Conservation (phyloP, 495 filamentous ascomycete genomes). For the Lasiosphaeria ovina region DNA sequence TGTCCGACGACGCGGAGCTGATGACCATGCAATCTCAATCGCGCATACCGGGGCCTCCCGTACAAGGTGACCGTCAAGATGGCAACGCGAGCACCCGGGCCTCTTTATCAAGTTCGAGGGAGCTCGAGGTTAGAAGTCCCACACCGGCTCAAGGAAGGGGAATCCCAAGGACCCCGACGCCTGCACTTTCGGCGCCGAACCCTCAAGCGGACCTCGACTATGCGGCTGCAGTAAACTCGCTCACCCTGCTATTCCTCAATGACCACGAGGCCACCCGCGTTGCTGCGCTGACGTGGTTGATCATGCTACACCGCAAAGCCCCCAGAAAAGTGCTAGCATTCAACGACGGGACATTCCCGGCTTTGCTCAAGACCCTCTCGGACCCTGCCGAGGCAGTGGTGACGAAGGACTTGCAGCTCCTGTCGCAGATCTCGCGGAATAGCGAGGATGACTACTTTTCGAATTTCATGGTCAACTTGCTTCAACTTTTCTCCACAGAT, state of each 20-base stretch:
- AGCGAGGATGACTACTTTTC: constrained; percentile 97
- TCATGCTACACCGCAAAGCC: constrained; percentile 95
- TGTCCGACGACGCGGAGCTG: constrained; percentile 70
- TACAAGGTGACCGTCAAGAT: constrained; percentile 52
- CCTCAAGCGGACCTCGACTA: constrained; percentile 83
- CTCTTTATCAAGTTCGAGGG: constrained; percentile 54
- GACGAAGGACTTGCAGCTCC: constrained; percentile 87
- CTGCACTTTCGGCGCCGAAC: constrained; percentile 46
- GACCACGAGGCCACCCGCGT: constrained; percentile 95
- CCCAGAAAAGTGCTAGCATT: constrained; percentile 92
- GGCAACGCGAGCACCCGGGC: constrained; percentile 51
- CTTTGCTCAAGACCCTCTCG: constrained; percentile 91
- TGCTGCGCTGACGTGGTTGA: constrained; percentile 90
- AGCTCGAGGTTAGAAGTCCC: constrained; percentile 52
- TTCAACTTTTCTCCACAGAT: constrained; percentile 95
- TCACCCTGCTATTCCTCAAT: constrained; percentile 92
- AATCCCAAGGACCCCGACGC: constrained; percentile 41
- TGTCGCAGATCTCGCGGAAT: constrained; percentile 93
- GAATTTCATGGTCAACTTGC: constrained; percentile 94
- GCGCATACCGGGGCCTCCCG: constrained; percentile 47
- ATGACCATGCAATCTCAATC: constrained; percentile 40
- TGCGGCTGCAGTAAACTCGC: constrained; percentile 90
- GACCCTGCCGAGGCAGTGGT: constrained; percentile 96
- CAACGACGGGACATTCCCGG: constrained; percentile 96
- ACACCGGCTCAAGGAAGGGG: constrained; percentile 50